Conservation (phyloP, 1,139 yeast genomes). For the Ogataea hybrid region DNA sequence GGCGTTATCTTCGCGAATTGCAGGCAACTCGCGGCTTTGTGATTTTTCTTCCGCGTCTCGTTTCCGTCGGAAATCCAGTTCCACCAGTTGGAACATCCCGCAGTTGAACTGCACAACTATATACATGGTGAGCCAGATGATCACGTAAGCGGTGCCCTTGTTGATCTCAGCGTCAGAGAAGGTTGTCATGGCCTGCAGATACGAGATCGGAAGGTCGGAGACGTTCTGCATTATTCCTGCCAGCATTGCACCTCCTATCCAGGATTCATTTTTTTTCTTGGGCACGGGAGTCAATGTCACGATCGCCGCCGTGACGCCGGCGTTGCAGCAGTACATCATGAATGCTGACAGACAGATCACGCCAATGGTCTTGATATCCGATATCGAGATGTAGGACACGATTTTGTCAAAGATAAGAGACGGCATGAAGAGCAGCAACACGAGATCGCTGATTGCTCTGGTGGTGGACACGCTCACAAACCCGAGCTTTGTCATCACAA, state of each 20-base stretch:
- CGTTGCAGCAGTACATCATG: conserved; percentile 43
- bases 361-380: conserved; percentile 56
- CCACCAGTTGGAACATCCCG: conserved; percentile 70
- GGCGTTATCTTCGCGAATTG: neutral
- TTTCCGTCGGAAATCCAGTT: conserved; percentile 54
- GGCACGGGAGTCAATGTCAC: conserved; percentile 47
- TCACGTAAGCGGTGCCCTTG: conserved; percentile 84
- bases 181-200: conserved; percentile 57
- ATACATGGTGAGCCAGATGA: conserved; percentile 77
- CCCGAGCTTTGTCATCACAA: conserved; percentile 45
- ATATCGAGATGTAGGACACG: conserved; percentile 46
- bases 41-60: conserved; percentile 11
- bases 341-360: conserved; percentile 51
- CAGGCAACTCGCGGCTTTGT: neutral
- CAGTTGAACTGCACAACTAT: conserved; percentile 70
- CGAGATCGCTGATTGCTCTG: conserved; percentile 53
- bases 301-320: conserved; percentile 24
- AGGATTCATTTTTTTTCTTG: conserved; percentile 34
- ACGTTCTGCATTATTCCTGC: conserved; percentile 63
- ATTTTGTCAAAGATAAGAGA: conserved; percentile 52
- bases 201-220: conserved; percentile 62
- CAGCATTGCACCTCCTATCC: conserved; percentile 58
- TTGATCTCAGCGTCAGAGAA: conserved; percentile 62
- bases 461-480: conserved; percentile 55
- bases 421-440: conserved; percentile 55